A percentile compares a stretch with the other conserved stretches of the same genome.
Conservation (phyloP, 2,329 filamentous ascomycete species). For the Elsinoe australis region DNA sequence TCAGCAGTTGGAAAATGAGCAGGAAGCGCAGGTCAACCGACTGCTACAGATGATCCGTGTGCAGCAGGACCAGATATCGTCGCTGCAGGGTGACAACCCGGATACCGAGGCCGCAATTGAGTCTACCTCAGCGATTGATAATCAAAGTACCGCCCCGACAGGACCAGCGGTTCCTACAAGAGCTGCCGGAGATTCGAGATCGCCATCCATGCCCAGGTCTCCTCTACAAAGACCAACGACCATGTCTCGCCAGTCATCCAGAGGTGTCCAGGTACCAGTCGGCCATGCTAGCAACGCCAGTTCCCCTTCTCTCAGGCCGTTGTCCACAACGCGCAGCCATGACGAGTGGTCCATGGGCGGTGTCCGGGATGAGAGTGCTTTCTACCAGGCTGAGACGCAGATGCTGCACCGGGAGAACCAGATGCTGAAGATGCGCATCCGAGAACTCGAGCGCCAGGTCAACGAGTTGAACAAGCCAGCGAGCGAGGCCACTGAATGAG, state of each 20-base stretch:
- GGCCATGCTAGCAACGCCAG: conserved; percentile 33
- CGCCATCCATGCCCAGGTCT: conserved; percentile 18
- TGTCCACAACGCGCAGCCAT: conserved; percentile 43
- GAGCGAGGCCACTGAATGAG: background rate
- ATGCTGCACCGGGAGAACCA: conserved; percentile 72
- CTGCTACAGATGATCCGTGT: conserved; percentile 68
- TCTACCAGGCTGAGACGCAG: conserved; percentile 76
- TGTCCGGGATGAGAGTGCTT: conserved; percentile 61
- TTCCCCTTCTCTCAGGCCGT: conserved; percentile 46
- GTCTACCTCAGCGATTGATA: conserved; percentile 22
- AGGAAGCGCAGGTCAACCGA: conserved; percentile 72
- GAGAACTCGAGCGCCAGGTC: conserved; percentile 49
- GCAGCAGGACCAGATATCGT: conserved; percentile 63
- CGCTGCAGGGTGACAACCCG: conserved; percentile 39
- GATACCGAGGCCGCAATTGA: conserved; percentile 40
- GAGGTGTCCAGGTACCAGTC: conserved; percentile 26
- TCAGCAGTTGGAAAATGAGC: conserved; percentile 70
- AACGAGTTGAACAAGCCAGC: conserved; percentile 19
- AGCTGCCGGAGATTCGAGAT: conserved; percentile 1
- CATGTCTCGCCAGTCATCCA: conserved; percentile 40
- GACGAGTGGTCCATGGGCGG: conserved; percentile 57
- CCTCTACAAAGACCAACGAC: conserved; percentile 27
- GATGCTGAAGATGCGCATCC: conserved; percentile 68
- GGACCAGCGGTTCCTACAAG: conserved; percentile 30
- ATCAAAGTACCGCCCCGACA: conserved; percentile 24